These are phyloP conservation scores for Annulohypoxylon bovei DNA, from an alignment of 495 filamentous ascomycete species.

Conservation along the genomic window DNA sequence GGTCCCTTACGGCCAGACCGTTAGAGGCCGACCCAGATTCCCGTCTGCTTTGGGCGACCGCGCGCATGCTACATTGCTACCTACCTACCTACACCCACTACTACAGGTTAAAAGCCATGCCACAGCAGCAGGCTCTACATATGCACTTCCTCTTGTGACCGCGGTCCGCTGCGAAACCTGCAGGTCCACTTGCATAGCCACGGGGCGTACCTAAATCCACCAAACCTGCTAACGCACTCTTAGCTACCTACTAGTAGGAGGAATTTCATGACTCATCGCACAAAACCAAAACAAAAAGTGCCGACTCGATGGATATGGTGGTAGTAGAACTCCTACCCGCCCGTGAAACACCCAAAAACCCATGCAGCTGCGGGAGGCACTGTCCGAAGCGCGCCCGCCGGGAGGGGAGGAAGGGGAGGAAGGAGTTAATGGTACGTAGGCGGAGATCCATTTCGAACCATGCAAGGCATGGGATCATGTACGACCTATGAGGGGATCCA, in stretches of 20 bases:
- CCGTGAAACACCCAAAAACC: conserved; percentile 29
- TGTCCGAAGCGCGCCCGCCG: conserved; percentile 42
- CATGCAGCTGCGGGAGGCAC: conserved; percentile 44
- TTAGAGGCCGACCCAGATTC: conserved; percentile 29
- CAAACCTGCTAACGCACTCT: not conserved
- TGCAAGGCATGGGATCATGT: conserved; percentile 41
- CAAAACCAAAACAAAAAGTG: conserved; percentile 2
- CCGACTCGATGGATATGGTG: conserved; percentile 17
- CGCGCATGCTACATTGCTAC: conserved; percentile 22
- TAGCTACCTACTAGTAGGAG: no score
- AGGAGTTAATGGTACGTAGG: not conserved
- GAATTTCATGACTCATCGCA: conserved; percentile 29
- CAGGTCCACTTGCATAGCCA: conserved; percentile 36
- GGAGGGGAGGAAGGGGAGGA: not conserved
- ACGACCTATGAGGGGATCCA: conserved; percentile 28
- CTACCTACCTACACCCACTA: conserved; percentile 15
- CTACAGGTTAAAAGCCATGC: conserved; percentile 13
- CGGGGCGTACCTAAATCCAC: not conserved
- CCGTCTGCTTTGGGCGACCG: conserved; percentile 23
- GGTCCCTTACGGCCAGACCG: conserved; percentile 31
- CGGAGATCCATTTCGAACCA: conserved; percentile 33
- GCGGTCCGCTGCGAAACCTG: conserved; percentile 49
- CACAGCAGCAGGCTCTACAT: conserved; percentile 39
- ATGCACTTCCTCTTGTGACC: conserved; percentile 51
- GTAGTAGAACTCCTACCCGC: conserved; percentile 30